A percentile compares a stretch with the other conserved stretches of the same genome.
phyloP scores from a whole-genome alignment of 106 monocot species.

The Triglochin maritima region DNA sequence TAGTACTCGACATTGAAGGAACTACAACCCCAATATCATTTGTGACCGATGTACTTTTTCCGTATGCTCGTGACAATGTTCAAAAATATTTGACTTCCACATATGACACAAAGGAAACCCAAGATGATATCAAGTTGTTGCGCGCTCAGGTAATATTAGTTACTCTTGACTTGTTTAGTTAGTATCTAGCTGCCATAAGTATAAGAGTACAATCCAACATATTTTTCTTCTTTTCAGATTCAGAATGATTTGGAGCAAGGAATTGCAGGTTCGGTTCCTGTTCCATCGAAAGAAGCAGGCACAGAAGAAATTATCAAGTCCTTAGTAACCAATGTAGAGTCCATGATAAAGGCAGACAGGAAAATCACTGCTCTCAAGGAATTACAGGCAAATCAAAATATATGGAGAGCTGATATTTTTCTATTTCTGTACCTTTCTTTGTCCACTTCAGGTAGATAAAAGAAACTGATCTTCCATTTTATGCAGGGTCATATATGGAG shows the following conservation, averaged over 20 bases:
- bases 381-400: conserved; percentile 37
- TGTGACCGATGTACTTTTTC: conserved; percentile 88
- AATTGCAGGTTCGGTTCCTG: conserved; percentile 43
- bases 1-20: conserved; percentile 96
- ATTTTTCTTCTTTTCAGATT: conserved; percentile 25
- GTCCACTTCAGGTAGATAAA: no score
- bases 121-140: conserved; percentile 79
- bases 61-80: conserved; percentile 89
- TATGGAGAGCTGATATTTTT: conserved; percentile 5
- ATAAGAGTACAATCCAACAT: no score
- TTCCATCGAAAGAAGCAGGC: conserved; percentile 61
- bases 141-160: conserved; percentile 50
- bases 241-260: conserved; percentile 59
- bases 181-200: no score
- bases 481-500: conserved; percentile 95
- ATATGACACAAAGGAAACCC: conserved; percentile 73
- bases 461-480: conserved; percentile 5
- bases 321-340: conserved; percentile 75
- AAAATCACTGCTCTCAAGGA: conserved; percentile 93
- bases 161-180: not conserved
- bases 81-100: conserved; percentile 69
- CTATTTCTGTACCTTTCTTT: not conserved
- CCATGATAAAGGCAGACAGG: conserved; percentile 89
- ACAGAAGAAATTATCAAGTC: conserved; percentile 63
- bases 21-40: conserved; percentile 97